phyloP scores from a whole-genome alignment of 345 rosid species.

The Mercurialis annua region DNA sequence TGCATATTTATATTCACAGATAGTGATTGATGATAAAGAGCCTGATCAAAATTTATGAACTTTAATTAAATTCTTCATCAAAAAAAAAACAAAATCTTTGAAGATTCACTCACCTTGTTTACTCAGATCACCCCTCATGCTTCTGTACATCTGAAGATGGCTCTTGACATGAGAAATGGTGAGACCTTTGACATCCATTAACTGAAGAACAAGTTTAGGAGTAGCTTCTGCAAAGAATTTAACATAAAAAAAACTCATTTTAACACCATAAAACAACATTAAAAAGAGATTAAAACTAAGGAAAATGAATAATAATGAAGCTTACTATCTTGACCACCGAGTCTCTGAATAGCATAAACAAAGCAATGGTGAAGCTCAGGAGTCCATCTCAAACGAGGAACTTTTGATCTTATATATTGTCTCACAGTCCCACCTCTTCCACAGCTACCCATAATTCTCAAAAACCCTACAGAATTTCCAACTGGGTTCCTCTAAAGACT shows the following conservation, averaged over 20 bases:
- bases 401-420: conserved; percentile 82
- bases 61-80: too few species aligned
- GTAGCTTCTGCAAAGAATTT: conserved; percentile 58
- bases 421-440: conserved; percentile 80
- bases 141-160: conserved; percentile 99
- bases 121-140: conserved; percentile 71
- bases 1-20: conserved; percentile 2
- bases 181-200: conserved; percentile 97
- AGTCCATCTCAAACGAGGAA: conserved; percentile 94
- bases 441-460: conserved; percentile 53
- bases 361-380: conserved; percentile 94
- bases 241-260: background rate
- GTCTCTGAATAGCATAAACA: conserved; percentile 79
- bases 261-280: background rate
- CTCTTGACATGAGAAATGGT: conserved; percentile 98
- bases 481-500: conserved; percentile 12
- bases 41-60: background rate
- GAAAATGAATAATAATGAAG: background rate
- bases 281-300: background rate
- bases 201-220: conserved; percentile 91
- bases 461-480: conserved; percentile 9
- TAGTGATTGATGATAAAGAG: background rate
- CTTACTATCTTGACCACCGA: conserved; percentile 88
- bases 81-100: background rate
- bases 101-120: conserved; percentile 68